Base-by-base conservation (phyloP, 2,329 filamentous ascomycete genomes). In the Parafenestella ontariensis region DNA sequence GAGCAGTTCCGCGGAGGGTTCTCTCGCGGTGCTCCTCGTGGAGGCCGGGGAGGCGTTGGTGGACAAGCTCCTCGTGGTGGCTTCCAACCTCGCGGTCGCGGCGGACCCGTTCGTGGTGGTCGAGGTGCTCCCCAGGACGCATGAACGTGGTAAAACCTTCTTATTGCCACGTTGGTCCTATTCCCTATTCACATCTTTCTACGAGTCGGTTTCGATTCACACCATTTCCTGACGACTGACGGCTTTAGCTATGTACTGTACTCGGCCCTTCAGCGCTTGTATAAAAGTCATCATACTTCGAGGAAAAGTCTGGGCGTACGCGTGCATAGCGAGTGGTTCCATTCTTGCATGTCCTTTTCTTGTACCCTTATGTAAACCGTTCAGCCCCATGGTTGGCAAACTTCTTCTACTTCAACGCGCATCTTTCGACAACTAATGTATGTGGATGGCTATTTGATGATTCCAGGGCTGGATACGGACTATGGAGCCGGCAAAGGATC, bases 71-170 rank as follows among this genome's bases (percentile, higher is more conserved):
- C 86, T 65, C 87, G 89, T 53, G 88, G 89, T 58, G 87, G 85
- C 72, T 93, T 89, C 78, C 81, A 83, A 54, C 85, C 88, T 50
- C 88, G 89, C 53, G 87, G 87, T 41, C 87, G 90, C 67, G 89
- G 90, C 60, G 85, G 86, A 52, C 65, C 69, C 18, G 55, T 66
- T 52, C 86, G 89, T 63, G 87, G 89, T 60, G 83, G 65, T 37
- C 72, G 75, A 46, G 69, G 65, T 43, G 70, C 67, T 44, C 62
- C 74, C 15, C 71, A 71, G 49, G 72, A 74, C 49, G 70, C 72
- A 36, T 77, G 64, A 71, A 54, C 23, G 36, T n/a, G 45, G 48
- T 34, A 45, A 11, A 40, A 36, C 21, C 42, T 37, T 26, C 18
- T 36, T 18, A 42, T 17, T 33, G 26, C 9, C 46, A 52, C 46